Evolutionary conservation across 768 basidiomycete species (phyloP).

Genomic region (Lactarius sp.): DNA sequence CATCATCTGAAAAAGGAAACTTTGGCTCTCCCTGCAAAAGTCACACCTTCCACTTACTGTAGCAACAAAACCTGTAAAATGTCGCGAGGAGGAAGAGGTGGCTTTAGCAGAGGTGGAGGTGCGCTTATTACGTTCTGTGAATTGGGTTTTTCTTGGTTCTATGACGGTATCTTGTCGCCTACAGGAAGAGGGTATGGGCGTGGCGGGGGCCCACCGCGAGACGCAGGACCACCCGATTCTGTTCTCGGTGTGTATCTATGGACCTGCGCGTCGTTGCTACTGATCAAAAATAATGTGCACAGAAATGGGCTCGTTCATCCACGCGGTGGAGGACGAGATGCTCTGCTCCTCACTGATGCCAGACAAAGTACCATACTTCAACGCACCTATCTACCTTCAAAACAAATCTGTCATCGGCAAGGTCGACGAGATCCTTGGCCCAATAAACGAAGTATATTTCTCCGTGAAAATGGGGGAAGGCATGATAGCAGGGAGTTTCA

Average conservation of each 20-base stretch:
- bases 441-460: constrained; percentile 98
- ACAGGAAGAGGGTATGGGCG: constrained; percentile 59
- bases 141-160: background rate
- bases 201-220: constrained; percentile 59
- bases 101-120: constrained; percentile 49
- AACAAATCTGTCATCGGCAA: constrained; percentile 96
- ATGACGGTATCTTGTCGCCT: constrained; percentile 14
- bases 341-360: constrained; percentile 79
- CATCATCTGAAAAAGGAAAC: constrained; percentile 12
- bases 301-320: constrained; percentile 92
- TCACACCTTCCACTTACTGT: background rate
- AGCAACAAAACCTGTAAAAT: constrained; percentile 30
- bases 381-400: constrained; percentile 95
- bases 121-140: constrained; percentile 1
- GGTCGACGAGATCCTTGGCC: constrained; percentile 98
- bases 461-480: constrained; percentile 96
- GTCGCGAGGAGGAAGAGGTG: constrained; percentile 46
- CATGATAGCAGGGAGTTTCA: constrained; percentile 92
- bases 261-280: background rate
- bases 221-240: constrained; percentile 72
- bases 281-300: constrained; percentile 19
- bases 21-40: background rate
- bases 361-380: constrained; percentile 97
- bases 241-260: constrained; percentile 55
- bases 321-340: constrained; percentile 98